phyloP scores from a whole-genome alignment of 768 basidiomycete genomes.

The Pholiota conissans region DNA sequence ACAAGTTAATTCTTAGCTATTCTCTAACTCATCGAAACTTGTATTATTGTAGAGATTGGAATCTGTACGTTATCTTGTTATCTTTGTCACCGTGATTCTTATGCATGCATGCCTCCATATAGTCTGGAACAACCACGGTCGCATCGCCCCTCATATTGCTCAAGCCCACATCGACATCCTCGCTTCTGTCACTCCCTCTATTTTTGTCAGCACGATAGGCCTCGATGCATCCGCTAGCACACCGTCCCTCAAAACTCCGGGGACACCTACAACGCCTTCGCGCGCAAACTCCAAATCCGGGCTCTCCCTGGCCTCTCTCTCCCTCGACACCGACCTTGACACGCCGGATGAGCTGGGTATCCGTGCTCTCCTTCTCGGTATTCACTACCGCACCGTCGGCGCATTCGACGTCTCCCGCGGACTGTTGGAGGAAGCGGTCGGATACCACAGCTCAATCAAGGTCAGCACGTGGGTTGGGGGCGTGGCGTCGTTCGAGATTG shows the following conservation, averaged over 20 bases:
- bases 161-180: conserved; percentile 60
- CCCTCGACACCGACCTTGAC: conserved; percentile 47
- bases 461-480: conserved; percentile 69
- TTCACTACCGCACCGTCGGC: conserved; percentile 59
- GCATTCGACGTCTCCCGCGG: conserved; percentile 42
- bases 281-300: conserved; percentile 26
- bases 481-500: conserved; percentile 67
- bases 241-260: background rate
- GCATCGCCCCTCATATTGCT: conserved; percentile 54
- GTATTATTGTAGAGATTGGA: conserved; percentile 50
- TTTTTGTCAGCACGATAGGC: background rate
- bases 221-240: conserved; percentile 7
- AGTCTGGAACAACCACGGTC: conserved; percentile 84
- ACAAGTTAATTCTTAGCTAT: too few relatives aligned
- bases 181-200: conserved; percentile 45
- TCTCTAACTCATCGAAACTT: background rate
- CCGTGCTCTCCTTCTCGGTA: conserved; percentile 68
- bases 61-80: conserved; percentile 47
- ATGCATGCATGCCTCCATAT: background rate
- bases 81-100: background rate
- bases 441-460: conserved; percentile 37
- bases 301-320: conserved; percentile 31
- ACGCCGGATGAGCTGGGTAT: conserved; percentile 71
- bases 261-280: conserved; percentile 20
- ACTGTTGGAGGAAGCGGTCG: conserved; percentile 53